Evolutionary conservation across 371 early-diverging fungal species (phyloP).

Genomic region (Batkoa obscura): DNA sequence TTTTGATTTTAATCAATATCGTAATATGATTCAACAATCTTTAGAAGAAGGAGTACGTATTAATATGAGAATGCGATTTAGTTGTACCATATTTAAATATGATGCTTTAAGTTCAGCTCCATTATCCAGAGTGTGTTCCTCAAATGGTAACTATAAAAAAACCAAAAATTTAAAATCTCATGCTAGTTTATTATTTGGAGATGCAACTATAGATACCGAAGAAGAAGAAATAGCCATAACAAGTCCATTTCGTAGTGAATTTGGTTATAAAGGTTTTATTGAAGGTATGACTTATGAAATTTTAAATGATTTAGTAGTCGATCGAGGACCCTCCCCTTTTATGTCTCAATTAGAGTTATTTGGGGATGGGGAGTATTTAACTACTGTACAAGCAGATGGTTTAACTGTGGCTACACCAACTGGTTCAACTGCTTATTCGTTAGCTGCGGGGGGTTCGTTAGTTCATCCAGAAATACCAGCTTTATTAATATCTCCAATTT

Average conservation of each 20-base stretch:
- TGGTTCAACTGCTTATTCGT: constrained; percentile 85
- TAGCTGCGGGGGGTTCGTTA: constrained; percentile 80
- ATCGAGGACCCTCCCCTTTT: constrained; percentile 74
- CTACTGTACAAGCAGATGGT: constrained; percentile 79
- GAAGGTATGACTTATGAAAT: constrained; percentile 29
- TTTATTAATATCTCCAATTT: constrained; percentile 81
- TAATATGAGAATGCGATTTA: constrained; percentile 73
- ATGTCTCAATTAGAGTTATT: constrained; percentile 76
- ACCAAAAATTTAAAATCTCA: neutral
- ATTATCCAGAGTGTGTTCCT: neutral
- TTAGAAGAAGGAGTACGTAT: constrained; percentile 57
- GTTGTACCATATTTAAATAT: constrained; percentile 56
- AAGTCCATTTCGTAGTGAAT: constrained; percentile 9
- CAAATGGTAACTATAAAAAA: neutral
- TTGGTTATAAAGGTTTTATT: neutral
- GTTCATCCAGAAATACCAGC: constrained; percentile 86
- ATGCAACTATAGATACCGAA: neutral
- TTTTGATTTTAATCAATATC: constrained; percentile 48
- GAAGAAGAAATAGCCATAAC: constrained; percentile 9
- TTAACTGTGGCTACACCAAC: constrained; percentile 83
- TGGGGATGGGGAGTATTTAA: constrained; percentile 65
- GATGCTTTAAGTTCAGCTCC: constrained; percentile 10
- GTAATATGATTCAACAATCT: constrained; percentile 28
- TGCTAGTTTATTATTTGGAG: neutral
- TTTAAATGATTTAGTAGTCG: constrained; percentile 62